These are phyloP conservation scores for Mesostigma viride DNA, from an alignment of 139 green algal genomes.

Conservation along the genomic window DNA sequence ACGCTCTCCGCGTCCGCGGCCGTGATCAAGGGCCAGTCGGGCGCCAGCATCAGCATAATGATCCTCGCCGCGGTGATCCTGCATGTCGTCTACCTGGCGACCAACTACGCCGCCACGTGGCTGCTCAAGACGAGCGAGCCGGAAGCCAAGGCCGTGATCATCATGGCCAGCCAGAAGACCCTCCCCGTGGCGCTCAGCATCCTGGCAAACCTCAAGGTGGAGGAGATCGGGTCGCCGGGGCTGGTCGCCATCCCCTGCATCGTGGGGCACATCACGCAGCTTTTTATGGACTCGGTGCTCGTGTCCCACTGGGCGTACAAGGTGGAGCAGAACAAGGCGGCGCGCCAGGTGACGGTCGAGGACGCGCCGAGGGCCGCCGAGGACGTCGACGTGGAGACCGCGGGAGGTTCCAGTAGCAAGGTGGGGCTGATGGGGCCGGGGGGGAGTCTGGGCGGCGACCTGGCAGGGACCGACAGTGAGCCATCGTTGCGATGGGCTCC, in stretches of 20 bases:
- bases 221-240: neutral
- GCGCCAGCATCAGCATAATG: neutral
- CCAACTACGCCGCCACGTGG: neutral
- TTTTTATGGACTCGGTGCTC: conserved; percentile 48
- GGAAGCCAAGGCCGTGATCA: neutral
- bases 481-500: too few relatives aligned
- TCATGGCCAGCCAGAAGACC: conserved; percentile 7
- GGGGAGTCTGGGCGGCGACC: too few relatives aligned
- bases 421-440: too few relatives aligned
- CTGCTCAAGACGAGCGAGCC: neutral
- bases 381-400: too few relatives aligned
- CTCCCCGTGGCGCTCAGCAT: neutral
- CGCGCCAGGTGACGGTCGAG: too few relatives aligned
- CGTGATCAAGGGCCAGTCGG: neutral
- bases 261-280: neutral
- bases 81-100: neutral
- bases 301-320: conserved; percentile 37
- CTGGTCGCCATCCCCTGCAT: neutral
- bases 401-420: too few relatives aligned
- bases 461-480: too few relatives aligned
- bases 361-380: too few relatives aligned
- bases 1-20: neutral
- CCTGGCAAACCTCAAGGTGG: neutral
- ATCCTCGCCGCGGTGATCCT: neutral
- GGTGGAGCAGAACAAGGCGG: too few relatives aligned